These are phyloP conservation scores for Rubia occidens DNA, from an alignment of 305 asterid genomes.

Conservation along the genomic window DNA sequence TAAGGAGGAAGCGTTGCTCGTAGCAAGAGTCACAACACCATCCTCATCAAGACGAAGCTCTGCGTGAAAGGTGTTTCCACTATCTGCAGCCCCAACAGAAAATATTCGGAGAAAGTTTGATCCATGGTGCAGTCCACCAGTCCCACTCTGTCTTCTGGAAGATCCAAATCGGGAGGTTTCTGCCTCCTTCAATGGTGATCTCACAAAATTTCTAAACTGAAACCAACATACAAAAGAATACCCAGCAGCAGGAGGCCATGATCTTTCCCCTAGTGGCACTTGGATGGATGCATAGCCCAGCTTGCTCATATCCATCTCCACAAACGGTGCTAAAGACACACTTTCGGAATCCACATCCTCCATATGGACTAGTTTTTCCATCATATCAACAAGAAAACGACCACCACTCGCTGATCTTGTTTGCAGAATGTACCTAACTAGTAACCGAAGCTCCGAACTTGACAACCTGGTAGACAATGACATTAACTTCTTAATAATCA, in stretches of 20 bases:
- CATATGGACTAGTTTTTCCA: conserved; percentile 70
- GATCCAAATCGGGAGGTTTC: conserved; percentile 60
- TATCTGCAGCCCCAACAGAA: conserved; percentile 85
- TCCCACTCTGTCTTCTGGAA: conserved; percentile 38
- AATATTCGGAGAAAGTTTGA: conserved; percentile 64
- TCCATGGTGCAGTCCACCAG: conserved; percentile 44
- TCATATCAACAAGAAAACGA: conserved; percentile 79
- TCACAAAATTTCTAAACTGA: conserved; percentile 68
- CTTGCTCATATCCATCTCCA: conserved; percentile 94
- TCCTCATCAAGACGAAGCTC: conserved; percentile 86
- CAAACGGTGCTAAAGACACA: conserved; percentile 91
- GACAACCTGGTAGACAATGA: conserved; percentile 58
- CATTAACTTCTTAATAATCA: conserved; percentile 14
- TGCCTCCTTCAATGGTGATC: conserved; percentile 50
- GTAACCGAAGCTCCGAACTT: conserved; percentile 72
- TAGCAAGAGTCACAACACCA: conserved; percentile 79
- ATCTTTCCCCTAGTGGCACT: conserved; percentile 98
- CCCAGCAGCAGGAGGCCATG: conserved; percentile 99
- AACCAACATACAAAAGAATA: conserved; percentile 98
- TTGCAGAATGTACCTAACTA: conserved; percentile 84
- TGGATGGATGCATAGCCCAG: conserved; percentile 90
- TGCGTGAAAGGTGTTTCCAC: conserved; percentile 60
- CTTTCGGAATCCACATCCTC: conserved; percentile 75
- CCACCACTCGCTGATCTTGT: conserved; percentile 57
- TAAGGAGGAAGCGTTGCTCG: conserved; percentile 87